Evolutionary conservation across 2,329 filamentous ascomycete genomes (phyloP).

Genomic region (Metarhizium anisopliae): DNA sequence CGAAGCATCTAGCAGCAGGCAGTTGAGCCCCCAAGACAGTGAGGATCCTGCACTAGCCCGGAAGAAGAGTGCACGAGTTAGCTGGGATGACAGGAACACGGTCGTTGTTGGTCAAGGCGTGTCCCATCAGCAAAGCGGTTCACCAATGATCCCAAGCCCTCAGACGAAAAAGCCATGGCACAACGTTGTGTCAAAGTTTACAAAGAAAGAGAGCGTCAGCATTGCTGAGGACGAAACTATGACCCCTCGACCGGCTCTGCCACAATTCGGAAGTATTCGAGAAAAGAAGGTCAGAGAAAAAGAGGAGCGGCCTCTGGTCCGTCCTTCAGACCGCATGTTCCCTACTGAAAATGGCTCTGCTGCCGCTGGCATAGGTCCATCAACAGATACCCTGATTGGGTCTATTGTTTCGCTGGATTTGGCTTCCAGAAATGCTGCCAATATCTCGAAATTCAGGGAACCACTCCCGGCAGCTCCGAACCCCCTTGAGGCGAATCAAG

Average conservation of each 20-base stretch:
- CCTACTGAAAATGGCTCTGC: constrained; percentile 8
- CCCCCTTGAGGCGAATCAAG: constrained; percentile 57
- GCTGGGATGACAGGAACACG: constrained; percentile 64
- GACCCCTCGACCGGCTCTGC: constrained; percentile 65
- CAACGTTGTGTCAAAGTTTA: constrained; percentile 34
- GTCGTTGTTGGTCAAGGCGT: constrained; percentile 42
- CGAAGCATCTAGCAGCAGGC: constrained; percentile 27
- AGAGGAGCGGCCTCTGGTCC: constrained; percentile 49
- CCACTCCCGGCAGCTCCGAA: constrained; percentile 64
- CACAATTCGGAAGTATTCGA: constrained; percentile 66
- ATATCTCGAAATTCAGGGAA: constrained; percentile 49
- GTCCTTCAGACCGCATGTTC: constrained; percentile 34
- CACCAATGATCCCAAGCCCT: constrained; percentile 24
- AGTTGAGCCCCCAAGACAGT: constrained; percentile 14
- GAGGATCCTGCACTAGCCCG: constrained; percentile 32
- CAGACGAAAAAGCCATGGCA: constrained; percentile 42
- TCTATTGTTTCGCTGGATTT: constrained; percentile 46
- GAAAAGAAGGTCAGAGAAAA: constrained; percentile 47
- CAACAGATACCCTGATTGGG: constrained; percentile 52
- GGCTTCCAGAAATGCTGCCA: constrained; percentile 42
- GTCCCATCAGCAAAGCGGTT: constrained; percentile 26
- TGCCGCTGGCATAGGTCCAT: constrained; percentile 30
- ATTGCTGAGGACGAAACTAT: constrained; percentile 59
- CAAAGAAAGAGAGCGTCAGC: constrained; percentile 38
- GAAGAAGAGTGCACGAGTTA: constrained; percentile 64